These are phyloP conservation scores for Metschnikowia similis DNA, from an alignment of 805 yeast genomes.

Conservation along the genomic window DNA sequence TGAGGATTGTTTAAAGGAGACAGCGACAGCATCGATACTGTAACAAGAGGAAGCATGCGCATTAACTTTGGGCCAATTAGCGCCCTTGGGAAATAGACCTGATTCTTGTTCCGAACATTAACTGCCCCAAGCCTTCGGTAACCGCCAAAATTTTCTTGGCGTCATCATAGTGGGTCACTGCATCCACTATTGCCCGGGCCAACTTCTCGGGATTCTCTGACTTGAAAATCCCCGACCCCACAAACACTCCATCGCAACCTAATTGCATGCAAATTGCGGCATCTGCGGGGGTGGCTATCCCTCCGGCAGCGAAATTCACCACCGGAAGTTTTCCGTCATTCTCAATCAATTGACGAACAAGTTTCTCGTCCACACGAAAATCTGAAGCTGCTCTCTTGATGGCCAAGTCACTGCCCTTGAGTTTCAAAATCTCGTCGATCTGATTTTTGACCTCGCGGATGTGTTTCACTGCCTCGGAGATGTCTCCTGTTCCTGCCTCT, in stretches of 20 bases:
- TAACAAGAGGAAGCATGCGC: neutral
- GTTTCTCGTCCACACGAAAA: slow-evolving; percentile 55
- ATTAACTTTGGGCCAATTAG: slow-evolving; percentile 15
- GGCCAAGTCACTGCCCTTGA: slow-evolving; percentile 29
- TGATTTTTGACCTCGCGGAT: slow-evolving; percentile 57
- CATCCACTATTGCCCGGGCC: slow-evolving; percentile 76
- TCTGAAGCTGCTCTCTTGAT: slow-evolving; percentile 50
- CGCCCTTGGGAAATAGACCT: slow-evolving; percentile 21
- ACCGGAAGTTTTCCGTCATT: slow-evolving; percentile 66
- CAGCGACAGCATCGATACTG: neutral
- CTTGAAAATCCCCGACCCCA: slow-evolving; percentile 76
- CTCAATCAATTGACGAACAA: slow-evolving; percentile 46
- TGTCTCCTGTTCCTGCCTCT: slow-evolving; percentile 87
- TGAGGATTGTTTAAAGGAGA: no score
- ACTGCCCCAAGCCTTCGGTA: slow-evolving; percentile 67
- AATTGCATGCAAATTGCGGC: slow-evolving; percentile 81
- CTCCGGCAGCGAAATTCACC: slow-evolving; percentile 86
- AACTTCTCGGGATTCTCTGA: slow-evolving; percentile 67
- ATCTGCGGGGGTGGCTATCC: slow-evolving; percentile 84
- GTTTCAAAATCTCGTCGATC: slow-evolving; percentile 43
- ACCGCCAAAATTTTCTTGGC: slow-evolving; percentile 56
- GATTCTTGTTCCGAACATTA: slow-evolving; percentile 70
- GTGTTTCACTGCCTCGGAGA: slow-evolving; percentile 77
- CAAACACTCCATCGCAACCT: slow-evolving; percentile 77
- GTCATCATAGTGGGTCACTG: slow-evolving; percentile 67